Percentiles rank a stretch among this genome's conserved stretches.
Conservation (phyloP, 2,329 filamentous ascomycete species). For the Epichloe amarillans region DNA sequence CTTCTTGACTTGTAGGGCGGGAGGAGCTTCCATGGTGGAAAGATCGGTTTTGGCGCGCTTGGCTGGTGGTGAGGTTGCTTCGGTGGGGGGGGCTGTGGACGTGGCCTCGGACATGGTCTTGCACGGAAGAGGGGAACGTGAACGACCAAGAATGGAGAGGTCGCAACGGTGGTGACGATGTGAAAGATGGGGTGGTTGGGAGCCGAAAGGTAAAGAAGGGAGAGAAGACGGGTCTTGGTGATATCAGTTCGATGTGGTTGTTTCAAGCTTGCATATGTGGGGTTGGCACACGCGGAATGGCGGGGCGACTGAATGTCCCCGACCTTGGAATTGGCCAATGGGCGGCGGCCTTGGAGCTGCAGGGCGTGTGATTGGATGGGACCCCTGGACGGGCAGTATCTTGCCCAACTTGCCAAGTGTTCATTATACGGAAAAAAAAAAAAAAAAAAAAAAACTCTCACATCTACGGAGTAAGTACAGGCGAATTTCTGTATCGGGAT, state of each 20-base stretch:
- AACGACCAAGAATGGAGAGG: too few relatives aligned
- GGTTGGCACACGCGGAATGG: neutral
- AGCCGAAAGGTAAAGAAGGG: neutral
- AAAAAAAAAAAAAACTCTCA: too few relatives aligned
- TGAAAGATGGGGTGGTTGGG: neutral
- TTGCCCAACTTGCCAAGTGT: neutral
- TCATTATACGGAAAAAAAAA: too few relatives aligned
- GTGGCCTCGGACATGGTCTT: neutral
- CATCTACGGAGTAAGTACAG: too few relatives aligned
- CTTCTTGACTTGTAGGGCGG: conserved; percentile 77
- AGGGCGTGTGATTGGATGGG: neutral
- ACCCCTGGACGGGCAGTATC: neutral
- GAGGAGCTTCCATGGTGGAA: conserved; percentile 28
- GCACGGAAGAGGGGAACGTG: too few relatives aligned
- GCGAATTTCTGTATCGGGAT: too few relatives aligned
- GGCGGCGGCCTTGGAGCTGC: neutral
- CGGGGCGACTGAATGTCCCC: neutral
- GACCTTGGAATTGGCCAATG: neutral
- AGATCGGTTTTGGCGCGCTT: conserved; percentile 60
- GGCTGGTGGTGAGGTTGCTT: conserved; percentile 52
- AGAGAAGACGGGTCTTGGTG: too few relatives aligned
- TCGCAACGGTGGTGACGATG: too few relatives aligned
- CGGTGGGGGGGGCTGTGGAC: conserved; percentile 22
- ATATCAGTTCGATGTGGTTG: too few relatives aligned
- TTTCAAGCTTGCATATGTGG: neutral